A percentile compares a stretch with the other conserved stretches of the same genome.
phyloP scores from a whole-genome alignment of 169 alveolate genomes.

The Cyclospora cayetanensis region DNA sequence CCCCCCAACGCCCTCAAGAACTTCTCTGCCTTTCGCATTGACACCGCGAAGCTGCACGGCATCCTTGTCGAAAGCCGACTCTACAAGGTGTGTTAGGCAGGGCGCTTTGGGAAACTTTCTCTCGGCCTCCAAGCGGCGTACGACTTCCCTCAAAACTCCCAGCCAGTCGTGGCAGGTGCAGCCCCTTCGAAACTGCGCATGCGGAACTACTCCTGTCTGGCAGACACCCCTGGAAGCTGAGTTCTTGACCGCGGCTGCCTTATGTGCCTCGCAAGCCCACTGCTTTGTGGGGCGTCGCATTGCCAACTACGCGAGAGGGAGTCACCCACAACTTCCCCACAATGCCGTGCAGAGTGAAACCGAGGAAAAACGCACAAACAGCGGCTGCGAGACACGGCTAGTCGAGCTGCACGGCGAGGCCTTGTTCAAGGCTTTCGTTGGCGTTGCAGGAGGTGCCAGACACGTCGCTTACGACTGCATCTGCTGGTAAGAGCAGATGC shows the following conservation, averaged over 20 bases:
- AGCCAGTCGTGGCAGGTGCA: no score
- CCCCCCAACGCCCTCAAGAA: constrained; percentile 55
- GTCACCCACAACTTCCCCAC: neutral
- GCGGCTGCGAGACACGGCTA: constrained; percentile 49
- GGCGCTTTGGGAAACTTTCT: neutral
- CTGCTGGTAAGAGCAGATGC: constrained; percentile 51
- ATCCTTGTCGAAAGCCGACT: constrained; percentile 63
- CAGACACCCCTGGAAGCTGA: constrained; percentile 66
- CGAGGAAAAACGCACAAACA: neutral
- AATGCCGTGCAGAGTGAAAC: neutral
- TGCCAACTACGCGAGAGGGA: neutral
- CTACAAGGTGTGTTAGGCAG: constrained; percentile 28
- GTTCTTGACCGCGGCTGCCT: constrained; percentile 66
- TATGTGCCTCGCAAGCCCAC: constrained; percentile 65
- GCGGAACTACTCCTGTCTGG: neutral
- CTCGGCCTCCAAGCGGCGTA: no score
- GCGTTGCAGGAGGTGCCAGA: constrained; percentile 67
- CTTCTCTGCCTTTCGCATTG: neutral
- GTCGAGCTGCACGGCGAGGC: constrained; percentile 66
- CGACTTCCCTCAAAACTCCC: neutral
- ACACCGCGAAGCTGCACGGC: constrained; percentile 32
- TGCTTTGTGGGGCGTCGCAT: constrained; percentile 53
- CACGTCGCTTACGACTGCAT: constrained; percentile 72
- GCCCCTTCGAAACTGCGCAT: neutral
- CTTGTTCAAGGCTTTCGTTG: constrained; percentile 54